Base-by-base conservation (phyloP, 257 asterid species). In the Plantago major region DNA sequence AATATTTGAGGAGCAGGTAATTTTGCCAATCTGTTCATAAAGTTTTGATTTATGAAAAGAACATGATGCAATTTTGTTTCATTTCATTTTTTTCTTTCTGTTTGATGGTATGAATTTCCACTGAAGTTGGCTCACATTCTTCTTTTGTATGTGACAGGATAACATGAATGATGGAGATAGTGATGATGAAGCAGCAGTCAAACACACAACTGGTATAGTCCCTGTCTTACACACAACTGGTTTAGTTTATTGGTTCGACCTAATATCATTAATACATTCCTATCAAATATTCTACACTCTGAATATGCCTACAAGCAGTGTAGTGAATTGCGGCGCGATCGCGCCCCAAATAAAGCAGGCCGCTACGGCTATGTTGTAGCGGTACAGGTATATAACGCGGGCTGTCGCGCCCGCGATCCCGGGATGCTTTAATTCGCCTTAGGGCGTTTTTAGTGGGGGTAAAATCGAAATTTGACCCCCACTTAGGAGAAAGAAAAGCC, bases 1-100 rank as follows among this genome's bases (percentile, higher is more conserved):
- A 72, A 60, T 79, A 59, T 93, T 93, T 67, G 99, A 89, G 78
- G 99, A 89, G 91, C 97, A 85, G 95, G 99, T 86, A 55, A 12
- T 73, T 50, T 40, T 67, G 70, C 49, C 37, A 18, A 33, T 56
- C 43, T 56, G 59, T 52, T 48, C n/a, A 43, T 63, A n/a, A 42
- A 44, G 33, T 42, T 70, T 63, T 63, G 9, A 30, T 13, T 2
- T 28, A 15, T 58, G 15, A 46, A 12, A 58, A 55, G 16, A 64
- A 46, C 22, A 58, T 52, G 14, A 26, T 37, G 10, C 40, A 46
- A 2, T 22, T 48, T 68, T 53, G 48, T 74, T 42, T n/a, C 45
- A 46, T 22, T 33, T 33, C 0, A 33, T 33, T 33, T 33, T 33
- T 33, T 42, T 63, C 19, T 30, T 46, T 60, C 51, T 71, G 6